These are phyloP conservation scores for Escallonia herrerae DNA, from an alignment of 129 eudicot species.

Conservation along the genomic window DNA sequence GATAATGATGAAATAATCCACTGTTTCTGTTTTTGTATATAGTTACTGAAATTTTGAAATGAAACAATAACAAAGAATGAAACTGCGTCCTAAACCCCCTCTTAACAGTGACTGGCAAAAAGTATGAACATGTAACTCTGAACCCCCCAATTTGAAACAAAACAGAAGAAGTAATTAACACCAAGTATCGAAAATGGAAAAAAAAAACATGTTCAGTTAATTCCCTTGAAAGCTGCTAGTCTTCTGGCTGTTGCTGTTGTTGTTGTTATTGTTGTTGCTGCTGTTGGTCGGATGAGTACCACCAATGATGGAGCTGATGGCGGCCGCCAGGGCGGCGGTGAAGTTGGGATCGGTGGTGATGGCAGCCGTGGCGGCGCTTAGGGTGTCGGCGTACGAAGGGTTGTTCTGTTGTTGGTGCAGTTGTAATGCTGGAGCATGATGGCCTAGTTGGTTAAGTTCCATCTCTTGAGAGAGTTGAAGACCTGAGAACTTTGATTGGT, in stretches of 20 bases:
- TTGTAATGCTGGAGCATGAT: slow-evolving; percentile 29
- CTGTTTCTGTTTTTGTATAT: slow-evolving; percentile 2
- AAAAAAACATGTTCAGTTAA: background rate
- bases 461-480: slow-evolving; percentile 42
- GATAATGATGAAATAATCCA: background rate
- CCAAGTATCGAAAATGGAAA: background rate
- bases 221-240: slow-evolving; percentile 11
- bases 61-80: background rate
- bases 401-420: slow-evolving; percentile 26
- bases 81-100: slow-evolving; percentile 4
- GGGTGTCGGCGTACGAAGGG: slow-evolving; percentile 39
- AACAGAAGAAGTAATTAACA: background rate
- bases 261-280: slow-evolving; percentile 12
- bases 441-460: slow-evolving; percentile 8
- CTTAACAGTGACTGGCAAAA: background rate
- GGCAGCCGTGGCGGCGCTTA: slow-evolving; percentile 78
- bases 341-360: slow-evolving; percentile 86
- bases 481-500: slow-evolving; percentile 67
- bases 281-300: slow-evolving; percentile 28
- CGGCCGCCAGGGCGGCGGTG: slow-evolving; percentile 88
- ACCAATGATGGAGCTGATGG: slow-evolving; percentile 72
- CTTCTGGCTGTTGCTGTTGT: slow-evolving; percentile 6
- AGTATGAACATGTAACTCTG: slow-evolving; percentile 3
- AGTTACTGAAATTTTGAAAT: background rate
- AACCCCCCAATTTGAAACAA: background rate